Evolutionary conservation across 78 protist species (phyloP), one percentile per base, ranked within the genome.

Genomic region (Dictyostelium capitatum): DNA sequence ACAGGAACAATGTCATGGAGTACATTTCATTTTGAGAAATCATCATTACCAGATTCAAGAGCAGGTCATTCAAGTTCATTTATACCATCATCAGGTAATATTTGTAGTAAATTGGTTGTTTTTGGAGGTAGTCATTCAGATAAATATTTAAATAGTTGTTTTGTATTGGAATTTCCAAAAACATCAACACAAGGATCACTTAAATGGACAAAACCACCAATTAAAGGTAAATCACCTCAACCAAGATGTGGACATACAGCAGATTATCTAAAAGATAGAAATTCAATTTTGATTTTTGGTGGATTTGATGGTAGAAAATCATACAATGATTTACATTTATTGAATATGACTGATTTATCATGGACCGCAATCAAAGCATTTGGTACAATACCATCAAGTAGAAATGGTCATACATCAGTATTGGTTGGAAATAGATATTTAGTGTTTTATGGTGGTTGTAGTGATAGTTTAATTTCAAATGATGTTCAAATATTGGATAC

Each of bases 1-100:
- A n/a, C 41, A 83, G 91, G 78, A 64, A 87, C 93, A 56, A 87
- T 87, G 93, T 87, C 93, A 77, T 87, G 93, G 93, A 87, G 93
- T 87, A 87, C 93, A 46, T 87, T 77, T 56, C 93, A 87, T 30
- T 77, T 87, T 47, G 84, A 64, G 14, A 87, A 87, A 37, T 37
- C 59, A 54, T 17, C 53, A 77, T 62, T 62, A 62, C 93, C 93
- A 30, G 93, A 87, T 47, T 30, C 84, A 32, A 74, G 93, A 53
- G 93, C 93, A 47, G 83, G 75, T 17, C 93, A 87, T 53, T 51
- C 84, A 30, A 59, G 78, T 37, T 77, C 93, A 56, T 87, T 14
- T 77, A 79, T 87, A 20, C 93, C 83, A 20, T 8, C 69, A 19
- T 15, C 23, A 20, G 72, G 69, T 15, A 47, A 48, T 9, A 23